These are phyloP conservation scores for Candida pseudofarinosa DNA, from an alignment of 805 yeast genomes.

Conservation along the genomic window DNA sequence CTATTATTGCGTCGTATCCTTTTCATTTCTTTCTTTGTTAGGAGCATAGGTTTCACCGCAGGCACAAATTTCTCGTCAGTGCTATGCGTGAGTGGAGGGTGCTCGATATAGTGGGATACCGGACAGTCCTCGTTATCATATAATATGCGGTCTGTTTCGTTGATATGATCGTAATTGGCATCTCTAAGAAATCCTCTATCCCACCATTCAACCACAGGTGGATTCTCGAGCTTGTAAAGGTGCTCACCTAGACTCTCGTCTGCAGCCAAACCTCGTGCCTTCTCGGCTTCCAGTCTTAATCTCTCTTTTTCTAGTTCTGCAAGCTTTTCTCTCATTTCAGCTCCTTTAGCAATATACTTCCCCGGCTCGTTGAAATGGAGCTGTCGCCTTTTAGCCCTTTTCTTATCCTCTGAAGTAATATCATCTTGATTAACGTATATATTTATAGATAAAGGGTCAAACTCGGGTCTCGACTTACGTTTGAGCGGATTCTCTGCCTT, in stretches of 20 bases:
- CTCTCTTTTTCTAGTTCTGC: constrained; percentile 25
- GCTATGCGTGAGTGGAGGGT: constrained; percentile 65
- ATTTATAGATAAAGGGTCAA: constrained; percentile 33
- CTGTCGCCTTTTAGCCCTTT: constrained; percentile 26
- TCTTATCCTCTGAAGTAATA: constrained; percentile 3
- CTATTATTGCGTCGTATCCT: constrained; percentile 70
- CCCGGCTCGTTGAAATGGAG: constrained; percentile 60
- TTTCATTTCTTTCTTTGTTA: constrained; percentile 76
- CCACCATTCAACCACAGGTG: constrained; percentile 89
- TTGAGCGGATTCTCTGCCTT: constrained; percentile 27
- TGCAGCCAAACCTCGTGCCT: constrained; percentile 44
- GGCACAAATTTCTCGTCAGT: constrained; percentile 51
- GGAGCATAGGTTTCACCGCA: constrained; percentile 44
- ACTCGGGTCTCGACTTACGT: constrained; percentile 20
- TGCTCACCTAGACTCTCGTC: constrained; percentile 56
- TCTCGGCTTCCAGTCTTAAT: constrained; percentile 22
- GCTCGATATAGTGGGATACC: constrained; percentile 71
- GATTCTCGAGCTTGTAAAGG: constrained; percentile 40
- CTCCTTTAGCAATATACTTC: constrained; percentile 53
- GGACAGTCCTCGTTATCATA: constrained; percentile 42
- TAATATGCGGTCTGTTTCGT: constrained; percentile 20
- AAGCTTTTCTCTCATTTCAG: constrained; percentile 42
- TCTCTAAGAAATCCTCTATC: constrained; percentile 54
- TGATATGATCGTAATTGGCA: constrained; percentile 31
- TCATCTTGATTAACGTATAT: constrained; percentile 33